phyloP scores from a whole-genome alignment of 176 grass and related monocot species.

The Hordeum vulgare region MorexV3_pseudomolecules_assembly NC_058519.1:594368517-594369016 shows the following conservation, averaged over 20 bases:
- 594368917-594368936: background rate
- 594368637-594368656: background rate
- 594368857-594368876: no score
- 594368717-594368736: background rate
- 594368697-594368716: background rate
- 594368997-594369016: background rate
- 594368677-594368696: background rate
- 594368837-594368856: no score
- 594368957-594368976: background rate
- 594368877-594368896: no score
- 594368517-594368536: no score
- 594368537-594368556: background rate
- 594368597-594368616: background rate
- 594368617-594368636: background rate
- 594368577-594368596: background rate
- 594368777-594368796: background rate
- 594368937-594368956: background rate
- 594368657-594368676: background rate
- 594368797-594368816: background rate
- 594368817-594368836: no score
- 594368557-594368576: background rate
- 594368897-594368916: no score
- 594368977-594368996: background rate
- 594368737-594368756: background rate
- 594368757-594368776: background rate